These are phyloP conservation scores for Lactifluus rugatus DNA, from an alignment of 768 basidiomycete genomes.

Conservation along the genomic window DNA sequence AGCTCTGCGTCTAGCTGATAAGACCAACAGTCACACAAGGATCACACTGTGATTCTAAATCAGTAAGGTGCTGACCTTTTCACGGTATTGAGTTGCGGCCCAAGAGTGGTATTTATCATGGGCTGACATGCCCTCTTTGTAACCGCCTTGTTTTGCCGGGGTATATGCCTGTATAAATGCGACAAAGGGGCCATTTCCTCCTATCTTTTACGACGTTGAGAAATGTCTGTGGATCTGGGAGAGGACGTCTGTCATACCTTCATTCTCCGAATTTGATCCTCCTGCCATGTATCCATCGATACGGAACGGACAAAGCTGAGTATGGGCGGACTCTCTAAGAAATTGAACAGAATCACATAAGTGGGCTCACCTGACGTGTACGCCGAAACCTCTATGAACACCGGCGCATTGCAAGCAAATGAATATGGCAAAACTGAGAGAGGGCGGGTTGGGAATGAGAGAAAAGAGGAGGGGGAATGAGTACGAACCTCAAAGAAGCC, in stretches of 20 bases:
- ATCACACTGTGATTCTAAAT: background rate
- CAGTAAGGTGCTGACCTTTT: constrained; percentile 59
- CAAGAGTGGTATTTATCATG: constrained; percentile 86
- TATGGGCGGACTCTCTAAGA: constrained; percentile 16
- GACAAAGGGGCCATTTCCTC: constrained; percentile 79
- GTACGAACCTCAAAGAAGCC: constrained; percentile 65
- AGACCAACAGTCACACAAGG: background rate
- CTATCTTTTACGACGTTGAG: constrained; percentile 41
- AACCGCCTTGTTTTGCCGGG: constrained; percentile 59
- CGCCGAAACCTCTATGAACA: constrained; percentile 82
- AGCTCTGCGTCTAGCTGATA: constrained; percentile 66
- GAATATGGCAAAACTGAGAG: constrained; percentile 67
- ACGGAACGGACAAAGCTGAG: constrained; percentile 81
- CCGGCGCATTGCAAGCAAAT: constrained; percentile 88
- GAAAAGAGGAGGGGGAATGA: background rate
- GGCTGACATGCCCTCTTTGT: constrained; percentile 47
- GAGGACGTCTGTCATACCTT: constrained; percentile 40
- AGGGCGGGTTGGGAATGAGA: background rate
- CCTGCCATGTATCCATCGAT: constrained; percentile 95
- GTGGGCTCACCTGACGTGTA: constrained; percentile 67
- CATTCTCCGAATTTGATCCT: constrained; percentile 84
- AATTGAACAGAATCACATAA: background rate
- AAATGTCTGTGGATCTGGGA: background rate
- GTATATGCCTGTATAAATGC: constrained; percentile 66
- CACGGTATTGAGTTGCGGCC: constrained; percentile 90